phyloP scores from a whole-genome alignment of 2,329 filamentous ascomycete genomes.

The Pseudogymnoascus sp. region DNA sequence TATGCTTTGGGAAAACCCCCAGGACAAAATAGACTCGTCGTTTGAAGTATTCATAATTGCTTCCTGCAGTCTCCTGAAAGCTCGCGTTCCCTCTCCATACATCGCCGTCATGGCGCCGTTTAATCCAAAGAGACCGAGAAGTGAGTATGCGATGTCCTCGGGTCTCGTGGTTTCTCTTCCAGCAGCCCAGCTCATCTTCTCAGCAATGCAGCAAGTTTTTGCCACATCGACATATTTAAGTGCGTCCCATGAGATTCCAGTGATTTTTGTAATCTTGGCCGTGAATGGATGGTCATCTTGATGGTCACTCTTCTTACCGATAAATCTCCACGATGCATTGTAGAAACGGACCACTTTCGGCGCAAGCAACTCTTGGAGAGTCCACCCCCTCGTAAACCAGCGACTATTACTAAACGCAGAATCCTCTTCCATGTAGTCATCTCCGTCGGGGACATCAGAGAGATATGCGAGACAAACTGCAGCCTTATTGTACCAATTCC shows the following conservation, averaged over 20 bases:
- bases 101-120: slow-evolving; percentile 36
- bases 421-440: not conserved
- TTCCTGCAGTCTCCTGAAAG: slow-evolving; percentile 32
- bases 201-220: slow-evolving; percentile 22
- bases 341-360: slow-evolving; percentile 11
- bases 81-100: slow-evolving; percentile 33
- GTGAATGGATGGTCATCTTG: not conserved
- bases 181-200: slow-evolving; percentile 37
- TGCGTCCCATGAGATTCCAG: not conserved
- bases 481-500: slow-evolving; percentile 4
- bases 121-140: slow-evolving; percentile 37
- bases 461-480: slow-evolving; percentile 12
- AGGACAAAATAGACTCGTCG: slow-evolving; percentile 31
- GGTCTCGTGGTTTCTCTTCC: slow-evolving; percentile 28
- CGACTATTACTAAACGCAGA: not conserved
- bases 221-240: not conserved
- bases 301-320: not conserved
- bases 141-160: slow-evolving; percentile 39
- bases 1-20: slow-evolving; percentile 12
- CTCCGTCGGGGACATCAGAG: not conserved
- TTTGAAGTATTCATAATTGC: slow-evolving; percentile 30
- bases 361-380: slow-evolving; percentile 15
- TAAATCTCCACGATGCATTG: not conserved
- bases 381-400: slow-evolving; percentile 18
- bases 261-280: not conserved